phyloP scores from a whole-genome alignment of 805 yeast genomes.

The Myxozyma kluyveri region DNA sequence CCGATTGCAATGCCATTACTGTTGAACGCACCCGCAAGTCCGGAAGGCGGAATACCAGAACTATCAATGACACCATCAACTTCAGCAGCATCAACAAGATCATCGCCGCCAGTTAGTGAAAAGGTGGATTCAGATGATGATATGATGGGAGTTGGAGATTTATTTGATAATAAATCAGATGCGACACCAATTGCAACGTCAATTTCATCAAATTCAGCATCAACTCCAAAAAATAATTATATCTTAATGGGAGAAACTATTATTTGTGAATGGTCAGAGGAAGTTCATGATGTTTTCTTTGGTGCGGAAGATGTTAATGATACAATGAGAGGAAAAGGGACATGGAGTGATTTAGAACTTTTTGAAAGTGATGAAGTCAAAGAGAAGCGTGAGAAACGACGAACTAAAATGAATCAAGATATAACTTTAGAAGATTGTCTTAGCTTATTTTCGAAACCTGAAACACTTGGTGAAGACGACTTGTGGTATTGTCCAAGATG shows the following conservation, averaged over 20 bases:
- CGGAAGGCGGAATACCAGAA: background rate
- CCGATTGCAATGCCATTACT: background rate
- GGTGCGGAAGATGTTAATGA: constrained; percentile 43
- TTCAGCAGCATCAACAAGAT: background rate
- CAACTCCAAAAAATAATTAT: background rate
- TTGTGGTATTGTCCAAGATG: constrained; percentile 93
- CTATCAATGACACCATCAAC: background rate
- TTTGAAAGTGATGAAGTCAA: constrained; percentile 57
- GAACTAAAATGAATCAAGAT: constrained; percentile 33
- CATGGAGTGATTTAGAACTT: constrained; percentile 54
- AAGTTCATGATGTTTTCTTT: constrained; percentile 52
- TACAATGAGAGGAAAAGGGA: constrained; percentile 48
- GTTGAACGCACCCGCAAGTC: no score
- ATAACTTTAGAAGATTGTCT: constrained; percentile 73
- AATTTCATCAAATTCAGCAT: background rate
- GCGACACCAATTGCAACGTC: background rate
- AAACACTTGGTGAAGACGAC: constrained; percentile 81
- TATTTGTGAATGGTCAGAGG: constrained; percentile 67
- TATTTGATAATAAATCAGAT: background rate
- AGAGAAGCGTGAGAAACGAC: constrained; percentile 34
- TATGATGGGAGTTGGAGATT: constrained; percentile 2
- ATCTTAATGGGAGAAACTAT: constrained; percentile 43
- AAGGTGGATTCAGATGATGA: constrained; percentile 11
- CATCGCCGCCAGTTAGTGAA: background rate
- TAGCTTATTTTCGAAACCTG: constrained; percentile 70